Base-by-base conservation (phyloP, 768 basidiomycete species). In the Pleurotus ostreatus region DNA sequence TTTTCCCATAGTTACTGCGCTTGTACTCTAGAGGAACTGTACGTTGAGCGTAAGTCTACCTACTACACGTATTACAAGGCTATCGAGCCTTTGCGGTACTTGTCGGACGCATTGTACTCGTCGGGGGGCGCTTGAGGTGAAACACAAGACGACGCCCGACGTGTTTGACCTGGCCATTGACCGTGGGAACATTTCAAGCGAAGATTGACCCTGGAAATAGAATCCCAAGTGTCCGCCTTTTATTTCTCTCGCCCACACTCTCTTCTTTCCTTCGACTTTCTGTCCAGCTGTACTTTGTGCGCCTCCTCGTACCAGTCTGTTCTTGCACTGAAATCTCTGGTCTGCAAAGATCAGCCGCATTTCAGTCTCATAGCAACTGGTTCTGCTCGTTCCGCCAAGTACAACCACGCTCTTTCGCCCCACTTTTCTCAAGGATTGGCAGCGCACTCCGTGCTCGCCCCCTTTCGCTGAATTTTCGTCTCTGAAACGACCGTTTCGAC, bases 1-100 rank as follows among this genome's bases (percentile, higher is more conserved):
- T 53, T 53, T 41, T 53, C 18, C 51, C 51, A 20, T 53, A 41
- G 51, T 53, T 53, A 53, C 51, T 39, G 39, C 51, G 51, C 39
- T 20, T 13, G 11, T 23, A n/a, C 22, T 13, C n/a, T 11, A 48
- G 18, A 26, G n/a, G 23, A n/a, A 6, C 22, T 11, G 30, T 34
- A 9, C 1, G 30, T 11, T 11, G 30, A 34, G 9, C 1, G 7
- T 4, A 34, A 34, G 9, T 34, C 30, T 8, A 34, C 8, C 30
- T 34, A 34, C 30, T 34, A 34, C 8, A 9, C 30, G 30, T 34
- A 34, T 9, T 34, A 9, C 30, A 34, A 34, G 30, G 9, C 30
- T 34, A 9, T 34, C 2, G 30, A 34, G 30, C 30, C 30, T 34
- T 11, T 34, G 30, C 30, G 9, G 30, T 4, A 34, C 7, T 34